These are phyloP conservation scores for Arthrocladium fulminans DNA, from an alignment of 2,329 filamentous ascomycete species.

Conservation along the genomic window DNA sequence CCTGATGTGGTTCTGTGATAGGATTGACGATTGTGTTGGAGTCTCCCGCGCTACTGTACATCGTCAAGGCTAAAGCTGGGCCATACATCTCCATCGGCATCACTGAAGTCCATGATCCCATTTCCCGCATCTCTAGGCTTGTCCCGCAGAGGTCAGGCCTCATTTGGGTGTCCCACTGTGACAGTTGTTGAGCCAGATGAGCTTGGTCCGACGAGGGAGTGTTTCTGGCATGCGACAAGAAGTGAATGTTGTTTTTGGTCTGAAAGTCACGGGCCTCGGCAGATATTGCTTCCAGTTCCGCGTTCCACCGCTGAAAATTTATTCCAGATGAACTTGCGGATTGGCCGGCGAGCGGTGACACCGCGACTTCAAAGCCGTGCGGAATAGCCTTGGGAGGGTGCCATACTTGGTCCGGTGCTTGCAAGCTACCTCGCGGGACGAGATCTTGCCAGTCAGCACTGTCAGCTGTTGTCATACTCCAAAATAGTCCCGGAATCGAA, in stretches of 20 bases:
- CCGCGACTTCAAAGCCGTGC: too few species aligned
- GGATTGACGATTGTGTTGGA: background rate
- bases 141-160: background rate
- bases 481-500: too few species aligned
- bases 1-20: background rate
- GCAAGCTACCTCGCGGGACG: background rate
- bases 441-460: background rate
- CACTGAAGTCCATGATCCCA: background rate
- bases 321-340: too few species aligned
- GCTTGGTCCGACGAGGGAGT: too few species aligned
- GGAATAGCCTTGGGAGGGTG: background rate
- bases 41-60: background rate
- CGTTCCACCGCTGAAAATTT: too few species aligned
- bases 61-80: background rate
- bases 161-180: background rate
- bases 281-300: too few species aligned
- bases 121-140: background rate
- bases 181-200: too few species aligned
- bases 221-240: too few species aligned
- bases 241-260: too few species aligned
- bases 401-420: background rate
- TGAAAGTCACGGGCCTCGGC: too few species aligned
- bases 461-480: background rate
- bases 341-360: too few species aligned
- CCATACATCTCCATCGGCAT: background rate